Evolutionary conservation across 1,284 basidiomycete species (phyloP).

Genomic region (Xerocomus amazonicus): DNA sequence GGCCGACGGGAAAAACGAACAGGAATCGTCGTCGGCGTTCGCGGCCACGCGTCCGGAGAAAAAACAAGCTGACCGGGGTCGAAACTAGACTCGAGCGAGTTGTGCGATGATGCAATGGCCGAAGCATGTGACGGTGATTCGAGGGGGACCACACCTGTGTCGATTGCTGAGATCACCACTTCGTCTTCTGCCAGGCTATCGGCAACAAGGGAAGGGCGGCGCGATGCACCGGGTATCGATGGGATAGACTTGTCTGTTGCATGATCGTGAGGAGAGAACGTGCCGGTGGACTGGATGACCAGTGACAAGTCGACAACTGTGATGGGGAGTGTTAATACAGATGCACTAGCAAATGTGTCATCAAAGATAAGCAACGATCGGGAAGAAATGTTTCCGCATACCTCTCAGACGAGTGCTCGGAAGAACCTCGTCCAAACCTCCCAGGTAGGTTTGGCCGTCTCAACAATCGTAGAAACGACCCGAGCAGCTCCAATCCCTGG

Average conservation of each 20-base stretch:
- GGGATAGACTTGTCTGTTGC: constrained; percentile 7
- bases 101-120: constrained; percentile 29
- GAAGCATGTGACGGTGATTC: constrained; percentile 37
- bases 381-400: constrained; percentile 4
- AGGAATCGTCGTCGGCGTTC: constrained; percentile 17
- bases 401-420: constrained; percentile 7
- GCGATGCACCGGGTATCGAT: neutral
- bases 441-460: neutral
- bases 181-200: constrained; percentile 4
- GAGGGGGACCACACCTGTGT: constrained; percentile 13
- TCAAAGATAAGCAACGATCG: neutral
- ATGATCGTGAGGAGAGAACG: constrained; percentile 4
- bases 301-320: constrained; percentile 28
- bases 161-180: constrained; percentile 10
- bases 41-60: constrained; percentile 18
- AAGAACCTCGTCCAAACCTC: neutral
- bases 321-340: constrained; percentile 15
- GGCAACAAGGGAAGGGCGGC: constrained; percentile 4
- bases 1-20: constrained; percentile 6
- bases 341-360: constrained; percentile 16
- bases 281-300: constrained; percentile 10
- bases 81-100: constrained; percentile 29
- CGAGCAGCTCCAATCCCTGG: constrained; percentile 7
- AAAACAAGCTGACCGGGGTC: constrained; percentile 15
- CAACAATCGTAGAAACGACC: neutral